Conservation (phyloP, 495 filamentous ascomycete species). For the Aspergillus campestris region DNA sequence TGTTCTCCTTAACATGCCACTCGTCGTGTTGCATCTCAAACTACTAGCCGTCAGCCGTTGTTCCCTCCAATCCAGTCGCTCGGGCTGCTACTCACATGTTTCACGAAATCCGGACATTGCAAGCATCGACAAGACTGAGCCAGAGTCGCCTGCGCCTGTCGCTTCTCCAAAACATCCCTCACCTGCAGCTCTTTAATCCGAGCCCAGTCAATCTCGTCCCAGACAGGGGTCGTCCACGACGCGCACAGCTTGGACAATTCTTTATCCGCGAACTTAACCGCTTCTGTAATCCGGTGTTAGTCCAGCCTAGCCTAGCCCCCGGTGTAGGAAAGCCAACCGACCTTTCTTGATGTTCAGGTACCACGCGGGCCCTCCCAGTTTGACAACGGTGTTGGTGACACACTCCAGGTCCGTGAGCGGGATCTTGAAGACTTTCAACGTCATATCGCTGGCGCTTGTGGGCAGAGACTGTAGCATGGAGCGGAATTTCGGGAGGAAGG, state of each 20-base stretch:
- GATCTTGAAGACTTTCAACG: conserved; percentile 53
- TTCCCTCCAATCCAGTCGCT: not conserved
- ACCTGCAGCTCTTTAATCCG: conserved; percentile 70
- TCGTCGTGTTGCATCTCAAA: conserved; percentile 92
- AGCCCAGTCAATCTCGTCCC: conserved; percentile 80
- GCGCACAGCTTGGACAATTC: conserved; percentile 53
- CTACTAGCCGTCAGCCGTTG: conserved; percentile 21
- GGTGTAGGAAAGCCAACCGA: conserved; percentile 5
- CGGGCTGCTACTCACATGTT: conserved; percentile 59
- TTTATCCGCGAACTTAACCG: conserved; percentile 43
- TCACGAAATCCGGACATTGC: conserved; percentile 65
- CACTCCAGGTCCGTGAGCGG: conserved; percentile 69
- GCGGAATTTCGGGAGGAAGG: conserved; percentile 63
- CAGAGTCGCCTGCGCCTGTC: conserved; percentile 50
- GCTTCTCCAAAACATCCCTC: conserved; percentile 62
- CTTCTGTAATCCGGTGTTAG: conserved; percentile 22
- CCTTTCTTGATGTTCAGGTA: conserved; percentile 40
- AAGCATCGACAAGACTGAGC: conserved; percentile 51
- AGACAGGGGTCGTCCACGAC: conserved; percentile 62
- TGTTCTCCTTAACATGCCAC: conserved; percentile 88
- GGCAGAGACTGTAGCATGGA: conserved; percentile 53
- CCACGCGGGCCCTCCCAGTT: conserved; percentile 43
- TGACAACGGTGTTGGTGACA: conserved; percentile 64
- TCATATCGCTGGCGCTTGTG: conserved; percentile 45
- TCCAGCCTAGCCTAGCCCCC: not conserved